These are phyloP conservation scores for Fennellomyces sp. DNA, from an alignment of 371 early-diverging fungal species.

Conservation along the genomic window DNA sequence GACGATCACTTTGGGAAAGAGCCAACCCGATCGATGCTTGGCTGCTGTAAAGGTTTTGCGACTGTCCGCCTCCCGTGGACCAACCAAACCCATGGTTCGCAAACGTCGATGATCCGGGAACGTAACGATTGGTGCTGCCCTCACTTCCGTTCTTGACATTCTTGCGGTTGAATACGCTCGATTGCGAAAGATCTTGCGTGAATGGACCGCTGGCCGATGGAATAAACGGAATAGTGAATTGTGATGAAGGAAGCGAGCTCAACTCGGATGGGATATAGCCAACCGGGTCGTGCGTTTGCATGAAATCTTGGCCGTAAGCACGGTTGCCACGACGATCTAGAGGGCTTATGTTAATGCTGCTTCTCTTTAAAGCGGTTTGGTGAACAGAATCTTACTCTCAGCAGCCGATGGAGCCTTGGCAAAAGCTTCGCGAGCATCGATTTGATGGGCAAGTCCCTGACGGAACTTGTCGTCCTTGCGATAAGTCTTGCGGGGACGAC, in stretches of 20 bases:
- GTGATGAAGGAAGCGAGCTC: conserved; percentile 57
- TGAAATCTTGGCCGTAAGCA: conserved; percentile 57
- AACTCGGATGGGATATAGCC: conserved; percentile 63
- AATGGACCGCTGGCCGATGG: conserved; percentile 71
- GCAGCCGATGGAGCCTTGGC: conserved; percentile 61
- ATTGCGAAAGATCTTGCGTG: conserved; percentile 70
- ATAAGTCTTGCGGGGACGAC: conserved; percentile 70
- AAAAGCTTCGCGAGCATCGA: conserved; percentile 72
- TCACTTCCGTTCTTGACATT: conserved; percentile 16
- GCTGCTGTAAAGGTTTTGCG: conserved; percentile 54
- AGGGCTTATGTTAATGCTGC: too few species aligned
- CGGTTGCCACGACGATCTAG: conserved; percentile 54
- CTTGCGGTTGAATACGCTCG: conserved; percentile 53
- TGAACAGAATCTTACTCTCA: conserved; percentile 31
- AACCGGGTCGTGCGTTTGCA: conserved; percentile 62
- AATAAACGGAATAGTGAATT: conserved; percentile 65
- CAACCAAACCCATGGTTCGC: conserved; percentile 44
- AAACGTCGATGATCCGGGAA: conserved; percentile 44
- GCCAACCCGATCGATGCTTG: conserved; percentile 56
- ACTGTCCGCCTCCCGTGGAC: conserved; percentile 16
- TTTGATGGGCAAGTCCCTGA: conserved; percentile 66
- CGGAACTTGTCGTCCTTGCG: conserved; percentile 67
- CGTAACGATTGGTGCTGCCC: conserved; percentile 32
- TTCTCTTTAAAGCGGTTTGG: neutral
- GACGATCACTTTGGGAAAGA: conserved; percentile 69